phyloP scores from a whole-genome alignment of 2,329 filamentous ascomycete species.

The Lasiodiplodia citricola region DNA sequence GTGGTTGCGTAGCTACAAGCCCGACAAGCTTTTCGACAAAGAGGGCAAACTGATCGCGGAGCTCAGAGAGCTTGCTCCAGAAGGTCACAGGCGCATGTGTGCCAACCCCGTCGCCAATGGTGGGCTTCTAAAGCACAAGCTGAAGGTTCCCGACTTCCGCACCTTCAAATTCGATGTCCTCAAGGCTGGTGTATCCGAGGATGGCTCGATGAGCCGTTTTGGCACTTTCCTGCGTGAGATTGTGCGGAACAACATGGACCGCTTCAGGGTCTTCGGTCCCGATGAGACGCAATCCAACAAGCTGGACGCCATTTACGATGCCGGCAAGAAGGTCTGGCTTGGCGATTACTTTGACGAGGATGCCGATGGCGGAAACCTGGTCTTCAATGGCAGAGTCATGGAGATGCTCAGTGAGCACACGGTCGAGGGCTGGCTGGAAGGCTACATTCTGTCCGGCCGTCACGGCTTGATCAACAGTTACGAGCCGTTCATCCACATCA shows the following conservation, averaged over 20 bases:
- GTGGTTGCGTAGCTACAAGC: conserved; percentile 80
- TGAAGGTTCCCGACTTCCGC: conserved; percentile 72
- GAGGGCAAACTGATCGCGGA: conserved; percentile 68
- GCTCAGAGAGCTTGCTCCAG: conserved; percentile 68
- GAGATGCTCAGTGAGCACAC: conserved; percentile 86
- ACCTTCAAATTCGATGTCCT: conserved; percentile 69
- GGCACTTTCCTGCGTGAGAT: conserved; percentile 71
- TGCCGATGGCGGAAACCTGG: conserved; percentile 73
- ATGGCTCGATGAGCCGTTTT: conserved; percentile 73
- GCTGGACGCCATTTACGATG: conserved; percentile 72
- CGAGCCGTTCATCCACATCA: conserved; percentile 82
- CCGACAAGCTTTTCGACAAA: conserved; percentile 71
- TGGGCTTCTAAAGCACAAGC: conserved; percentile 68
- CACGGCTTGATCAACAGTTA: conserved; percentile 81
- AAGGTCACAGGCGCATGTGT: conserved; percentile 72
- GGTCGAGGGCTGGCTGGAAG: conserved; percentile 80
- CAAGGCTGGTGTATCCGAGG: conserved; percentile 61
- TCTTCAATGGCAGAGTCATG: conserved; percentile 72
- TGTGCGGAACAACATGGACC: conserved; percentile 66
- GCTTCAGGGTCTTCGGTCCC: conserved; percentile 78
- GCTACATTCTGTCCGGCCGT: conserved; percentile 75
- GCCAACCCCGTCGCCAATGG: conserved; percentile 79
- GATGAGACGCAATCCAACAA: conserved; percentile 86
- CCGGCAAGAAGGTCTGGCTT: conserved; percentile 80
- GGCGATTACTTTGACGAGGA: conserved; percentile 80